phyloP scores from a whole-genome alignment of 495 filamentous ascomycete genomes.

The Articulospora tetracladia region DNA sequence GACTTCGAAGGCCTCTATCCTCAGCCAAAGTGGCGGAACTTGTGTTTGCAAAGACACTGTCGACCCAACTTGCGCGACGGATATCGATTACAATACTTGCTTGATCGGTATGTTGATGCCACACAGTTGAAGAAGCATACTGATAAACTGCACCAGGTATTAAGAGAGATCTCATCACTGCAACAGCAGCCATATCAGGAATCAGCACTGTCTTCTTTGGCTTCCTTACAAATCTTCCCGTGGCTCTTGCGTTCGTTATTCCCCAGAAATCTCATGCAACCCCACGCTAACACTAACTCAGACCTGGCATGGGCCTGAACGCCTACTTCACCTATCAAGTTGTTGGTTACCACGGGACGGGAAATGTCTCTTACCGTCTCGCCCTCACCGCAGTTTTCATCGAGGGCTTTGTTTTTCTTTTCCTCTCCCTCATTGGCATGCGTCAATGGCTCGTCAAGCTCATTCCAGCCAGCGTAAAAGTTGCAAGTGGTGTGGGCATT shows the following conservation, averaged over 20 bases:
- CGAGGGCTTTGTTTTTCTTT: conserved; percentile 63
- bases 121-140: background rate
- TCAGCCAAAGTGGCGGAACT: conserved; percentile 62
- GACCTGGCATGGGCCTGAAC: conserved; percentile 79
- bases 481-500: conserved; percentile 76
- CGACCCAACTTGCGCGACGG: conserved; percentile 45
- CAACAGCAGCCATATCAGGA: conserved; percentile 68
- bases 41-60: conserved; percentile 56
- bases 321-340: conserved; percentile 87
- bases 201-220: conserved; percentile 46
- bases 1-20: conserved; percentile 41
- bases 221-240: conserved; percentile 50
- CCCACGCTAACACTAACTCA: conserved; percentile 28
- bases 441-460: conserved; percentile 82
- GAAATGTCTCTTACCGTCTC: conserved; percentile 61
- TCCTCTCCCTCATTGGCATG: conserved; percentile 70
- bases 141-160: conserved; percentile 38
- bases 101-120: conserved; percentile 27
- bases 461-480: conserved; percentile 75
- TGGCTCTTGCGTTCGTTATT: conserved; percentile 54
- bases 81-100: conserved; percentile 58
- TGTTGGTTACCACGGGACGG: conserved; percentile 67
- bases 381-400: conserved; percentile 82
- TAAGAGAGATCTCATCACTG: conserved; percentile 73
- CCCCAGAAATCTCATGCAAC: conserved; percentile 6